Evolutionary conservation across 345 rosid species (phyloP), one percentile per base, ranked within the genome.

Genomic region (Streptanthus diversifolius): DNA sequence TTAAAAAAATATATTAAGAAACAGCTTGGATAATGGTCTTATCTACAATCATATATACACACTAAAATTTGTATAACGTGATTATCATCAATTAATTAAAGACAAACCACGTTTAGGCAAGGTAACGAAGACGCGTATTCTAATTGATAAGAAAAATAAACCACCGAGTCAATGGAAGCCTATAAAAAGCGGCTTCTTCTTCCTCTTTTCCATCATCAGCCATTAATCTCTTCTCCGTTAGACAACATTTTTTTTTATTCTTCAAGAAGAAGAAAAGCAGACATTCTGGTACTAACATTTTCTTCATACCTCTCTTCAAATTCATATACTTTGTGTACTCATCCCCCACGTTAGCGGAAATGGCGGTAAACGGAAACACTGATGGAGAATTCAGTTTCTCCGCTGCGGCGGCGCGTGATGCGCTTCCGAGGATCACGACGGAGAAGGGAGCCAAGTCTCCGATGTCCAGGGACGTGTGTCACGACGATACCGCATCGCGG

Each of bases 401-500:
- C 30, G 77, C 77, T 39, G 67, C 76, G 21, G 77, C 71, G 22
- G 80, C 72, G 10, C 80, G 80, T 64, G 80, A 77, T 51, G 80
- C 77, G 5, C 77, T 77, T 67, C 80, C 80, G 13, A 77, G 66
- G 44, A 77, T 77, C 43, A 77, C 80, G 45, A 77, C 80, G 13
- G 73, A 75, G 68, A 74, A 73, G 21, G 66, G 71, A 1, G 73
- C 17, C 0, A 76, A 76, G 49, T 33, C 71, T 35, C 29, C 74
- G 25, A 25, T 33, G 35, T 12, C 39, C 14, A 25, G 22, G 0
- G 84, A 53, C 47, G 75, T 89, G 43, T 91, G 97, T 60, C 92
- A 85, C 8, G 92, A 91, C 21, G 95, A 85, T 73, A 87, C 86
- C 3, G 78, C 83, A 1, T 39, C 87, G 3, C 72, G 83, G 12